These are phyloP conservation scores for Pichia sp. DNA, from an alignment of 1,139 yeast genomes.

Conservation along the genomic window DNA sequence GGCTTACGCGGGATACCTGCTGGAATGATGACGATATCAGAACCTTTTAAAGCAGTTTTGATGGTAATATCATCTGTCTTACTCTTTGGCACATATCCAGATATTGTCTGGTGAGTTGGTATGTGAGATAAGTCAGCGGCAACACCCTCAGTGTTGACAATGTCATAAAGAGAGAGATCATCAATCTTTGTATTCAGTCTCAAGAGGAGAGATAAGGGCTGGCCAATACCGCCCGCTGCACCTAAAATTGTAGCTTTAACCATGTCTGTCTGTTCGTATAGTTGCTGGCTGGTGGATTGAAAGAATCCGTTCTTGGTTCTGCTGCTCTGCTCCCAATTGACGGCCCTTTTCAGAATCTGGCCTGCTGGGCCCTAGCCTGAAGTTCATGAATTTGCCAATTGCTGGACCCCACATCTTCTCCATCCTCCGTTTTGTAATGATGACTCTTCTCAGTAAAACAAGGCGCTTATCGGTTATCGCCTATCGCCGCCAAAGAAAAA, in stretches of 20 bases:
- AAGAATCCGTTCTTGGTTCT: too few relatives aligned
- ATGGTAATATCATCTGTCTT: slow-evolving; percentile 36
- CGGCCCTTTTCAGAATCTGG: too few relatives aligned
- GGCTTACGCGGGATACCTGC: slow-evolving; percentile 82
- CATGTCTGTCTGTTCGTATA: slow-evolving; percentile 10
- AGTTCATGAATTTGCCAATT: too few relatives aligned
- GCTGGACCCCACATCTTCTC: too few relatives aligned
- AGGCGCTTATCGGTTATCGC: too few relatives aligned
- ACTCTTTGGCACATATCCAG: slow-evolving; percentile 47
- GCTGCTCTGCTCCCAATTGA: too few relatives aligned
- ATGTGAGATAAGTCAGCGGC: slow-evolving; percentile 72
- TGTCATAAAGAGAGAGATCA: slow-evolving; percentile 56
- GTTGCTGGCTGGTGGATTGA: too few relatives aligned
- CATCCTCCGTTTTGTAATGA: too few relatives aligned
- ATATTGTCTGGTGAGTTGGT: slow-evolving; percentile 49
- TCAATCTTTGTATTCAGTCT: slow-evolving; percentile 50
- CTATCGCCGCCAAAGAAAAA: too few relatives aligned
- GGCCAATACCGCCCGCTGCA: slow-evolving; percentile 80
- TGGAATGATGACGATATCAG: slow-evolving; percentile 51
- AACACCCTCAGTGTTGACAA: slow-evolving; percentile 63
- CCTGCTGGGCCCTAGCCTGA: too few relatives aligned
- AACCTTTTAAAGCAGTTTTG: slow-evolving; percentile 41
- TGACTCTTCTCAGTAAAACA: too few relatives aligned
- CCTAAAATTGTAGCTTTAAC: slow-evolving; percentile 68
- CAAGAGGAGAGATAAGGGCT: slow-evolving; percentile 60